A percentile compares a stretch with the other conserved stretches of the same genome.
Conservation (phyloP, 2,329 filamentous ascomycete genomes). For the Neocatenulostroma microsporum region DNA sequence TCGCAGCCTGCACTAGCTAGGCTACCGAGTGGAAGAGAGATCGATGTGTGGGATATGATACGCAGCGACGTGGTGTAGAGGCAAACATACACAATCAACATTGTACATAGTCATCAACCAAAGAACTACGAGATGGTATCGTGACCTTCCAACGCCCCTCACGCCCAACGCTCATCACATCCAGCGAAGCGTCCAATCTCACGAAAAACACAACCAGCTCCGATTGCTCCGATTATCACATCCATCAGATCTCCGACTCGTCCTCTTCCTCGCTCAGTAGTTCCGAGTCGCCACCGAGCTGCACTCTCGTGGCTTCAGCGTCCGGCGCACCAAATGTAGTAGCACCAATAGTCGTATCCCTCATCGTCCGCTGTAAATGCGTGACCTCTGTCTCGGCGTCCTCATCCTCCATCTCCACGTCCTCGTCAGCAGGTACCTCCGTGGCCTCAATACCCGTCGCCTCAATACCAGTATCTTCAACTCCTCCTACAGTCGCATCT, state of each 20-base stretch:
- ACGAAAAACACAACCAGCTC: not conserved
- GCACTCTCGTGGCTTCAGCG: constrained; percentile 29
- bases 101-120: too few relatives aligned
- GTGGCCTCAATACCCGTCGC: constrained; percentile 7
- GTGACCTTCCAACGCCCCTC: too few relatives aligned
- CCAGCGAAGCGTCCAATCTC: too few relatives aligned
- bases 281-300: constrained; percentile 13
- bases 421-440: constrained; percentile 10
- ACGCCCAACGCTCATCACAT: too few relatives aligned
- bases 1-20: too few relatives aligned
- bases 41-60: too few relatives aligned
- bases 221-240: not conserved
- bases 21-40: too few relatives aligned
- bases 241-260: not conserved
- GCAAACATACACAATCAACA: too few relatives aligned
- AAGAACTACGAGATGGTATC: too few relatives aligned
- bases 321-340: constrained; percentile 27
- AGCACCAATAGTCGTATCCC: constrained; percentile 19
- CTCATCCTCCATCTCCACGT: constrained; percentile 14
- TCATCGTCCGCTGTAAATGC: constrained; percentile 20
- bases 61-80: too few relatives aligned
- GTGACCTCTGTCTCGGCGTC: constrained; percentile 19
- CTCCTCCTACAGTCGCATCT: too few relatives aligned
- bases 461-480: constrained; percentile 10
- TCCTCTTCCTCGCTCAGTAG: constrained; percentile 10